Conservation (phyloP, 805 yeast species). For the Yamadazyma olivae region DNA sequence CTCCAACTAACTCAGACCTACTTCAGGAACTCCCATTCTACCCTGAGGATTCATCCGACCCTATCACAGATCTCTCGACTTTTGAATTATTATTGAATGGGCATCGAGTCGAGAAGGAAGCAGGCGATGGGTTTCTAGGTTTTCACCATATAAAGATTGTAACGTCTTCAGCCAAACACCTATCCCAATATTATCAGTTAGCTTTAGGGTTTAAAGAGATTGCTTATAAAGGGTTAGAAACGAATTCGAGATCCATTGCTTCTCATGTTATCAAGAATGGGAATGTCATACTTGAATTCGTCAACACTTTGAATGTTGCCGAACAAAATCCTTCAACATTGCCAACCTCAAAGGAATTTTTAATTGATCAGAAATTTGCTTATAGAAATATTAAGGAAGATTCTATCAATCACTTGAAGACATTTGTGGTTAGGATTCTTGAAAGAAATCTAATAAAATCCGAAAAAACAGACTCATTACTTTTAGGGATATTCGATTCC, state of each 20-base stretch:
- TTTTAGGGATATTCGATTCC: background rate
- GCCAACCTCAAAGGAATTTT: conserved; percentile 3
- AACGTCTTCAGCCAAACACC: conserved; percentile 68
- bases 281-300: conserved; percentile 46
- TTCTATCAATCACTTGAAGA: background rate
- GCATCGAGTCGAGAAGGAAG: conserved; percentile 13
- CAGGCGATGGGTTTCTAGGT: conserved; percentile 35
- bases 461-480: background rate
- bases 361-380: conserved; percentile 3
- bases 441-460: conserved; percentile 1
- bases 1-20: no score
- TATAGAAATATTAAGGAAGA: conserved; percentile 3
- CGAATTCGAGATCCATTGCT: conserved; percentile 52
- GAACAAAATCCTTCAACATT: conserved; percentile 4
- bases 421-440: background rate
- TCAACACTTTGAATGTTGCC: conserved; percentile 30
- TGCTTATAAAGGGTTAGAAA: conserved; percentile 68
- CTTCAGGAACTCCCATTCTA: no score
- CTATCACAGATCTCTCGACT: background rate
- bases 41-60: background rate
- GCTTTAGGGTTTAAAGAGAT: conserved; percentile 61
- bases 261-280: conserved; percentile 64
- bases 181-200: conserved; percentile 52
- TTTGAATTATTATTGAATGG: conserved; percentile 20
- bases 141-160: conserved; percentile 70